Percentiles rank a stretch among this genome's conserved stretches.
phyloP scores from a whole-genome alignment of 306 rosid genomes.

The Prunus mume region DNA sequence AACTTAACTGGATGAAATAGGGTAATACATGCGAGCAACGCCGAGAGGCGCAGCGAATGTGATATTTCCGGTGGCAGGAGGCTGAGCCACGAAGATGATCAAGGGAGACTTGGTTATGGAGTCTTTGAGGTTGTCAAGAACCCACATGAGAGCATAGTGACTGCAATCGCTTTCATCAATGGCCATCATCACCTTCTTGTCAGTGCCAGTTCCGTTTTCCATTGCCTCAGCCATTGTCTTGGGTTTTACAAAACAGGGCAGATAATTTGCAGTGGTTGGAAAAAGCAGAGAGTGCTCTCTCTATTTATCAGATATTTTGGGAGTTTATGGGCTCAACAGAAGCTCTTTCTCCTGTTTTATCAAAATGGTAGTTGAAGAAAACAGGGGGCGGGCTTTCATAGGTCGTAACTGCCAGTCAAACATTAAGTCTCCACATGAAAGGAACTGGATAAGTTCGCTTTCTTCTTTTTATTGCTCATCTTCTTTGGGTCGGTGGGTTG shows the following conservation, averaged over 20 bases:
- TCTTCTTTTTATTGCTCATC: neutral
- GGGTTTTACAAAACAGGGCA: neutral
- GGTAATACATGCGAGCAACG: constrained; percentile 37
- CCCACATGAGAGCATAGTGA: constrained; percentile 48
- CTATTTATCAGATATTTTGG: neutral
- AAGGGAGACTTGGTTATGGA: constrained; percentile 26
- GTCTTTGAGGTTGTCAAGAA: constrained; percentile 42
- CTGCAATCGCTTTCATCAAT: constrained; percentile 52
- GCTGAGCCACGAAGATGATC: constrained; percentile 46
- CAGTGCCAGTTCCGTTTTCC: neutral
- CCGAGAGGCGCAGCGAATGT: constrained; percentile 41
- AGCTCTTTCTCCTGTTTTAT: neutral
- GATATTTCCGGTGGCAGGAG: constrained; percentile 22
- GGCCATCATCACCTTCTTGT: constrained; percentile 51
- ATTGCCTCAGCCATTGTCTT: constrained; percentile 11
- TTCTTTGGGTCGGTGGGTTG: too few relatives aligned
- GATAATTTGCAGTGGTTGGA: neutral
- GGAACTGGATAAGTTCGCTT: neutral
- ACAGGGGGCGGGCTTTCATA: neutral
- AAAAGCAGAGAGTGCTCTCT: neutral
- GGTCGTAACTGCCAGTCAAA: constrained; percentile 34
- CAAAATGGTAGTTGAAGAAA: constrained; percentile 22
- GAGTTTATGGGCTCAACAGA: neutral
- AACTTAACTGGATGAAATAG: constrained; percentile 40
- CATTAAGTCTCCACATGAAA: neutral